phyloP scores from a whole-genome alignment of 73 alveolate genomes.

The Effrenium voratum region DNA sequence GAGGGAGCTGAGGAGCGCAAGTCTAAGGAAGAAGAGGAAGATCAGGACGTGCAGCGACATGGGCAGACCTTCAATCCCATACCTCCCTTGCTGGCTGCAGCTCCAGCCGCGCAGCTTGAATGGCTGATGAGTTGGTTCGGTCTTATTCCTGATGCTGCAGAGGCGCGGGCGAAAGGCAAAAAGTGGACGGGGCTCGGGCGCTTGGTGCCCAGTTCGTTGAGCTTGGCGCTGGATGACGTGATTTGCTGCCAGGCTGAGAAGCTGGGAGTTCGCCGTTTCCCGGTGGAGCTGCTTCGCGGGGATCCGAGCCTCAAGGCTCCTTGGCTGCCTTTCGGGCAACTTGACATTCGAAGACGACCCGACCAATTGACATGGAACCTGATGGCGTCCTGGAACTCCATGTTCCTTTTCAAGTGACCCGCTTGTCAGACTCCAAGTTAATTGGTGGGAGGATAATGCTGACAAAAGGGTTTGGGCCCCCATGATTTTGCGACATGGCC shows the following conservation, averaged over 20 bases:
- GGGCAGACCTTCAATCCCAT: slow-evolving; percentile 40
- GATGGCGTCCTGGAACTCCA: too few relatives aligned
- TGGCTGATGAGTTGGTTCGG: slow-evolving; percentile 90
- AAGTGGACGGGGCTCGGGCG: neutral
- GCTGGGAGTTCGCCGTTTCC: slow-evolving; percentile 39
- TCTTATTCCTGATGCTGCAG: neutral
- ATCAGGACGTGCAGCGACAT: too few relatives aligned
- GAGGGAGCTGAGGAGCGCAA: neutral
- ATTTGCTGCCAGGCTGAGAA: slow-evolving; percentile 28
- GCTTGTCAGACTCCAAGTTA: too few relatives aligned
- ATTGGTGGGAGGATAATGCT: too few relatives aligned
- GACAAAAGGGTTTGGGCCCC: too few relatives aligned
- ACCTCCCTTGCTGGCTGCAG: slow-evolving; percentile 38
- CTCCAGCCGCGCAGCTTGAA: neutral
- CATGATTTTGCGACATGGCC: too few relatives aligned
- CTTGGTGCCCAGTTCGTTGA: too few relatives aligned
- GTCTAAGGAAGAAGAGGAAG: neutral
- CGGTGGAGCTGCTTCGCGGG: slow-evolving; percentile 64
- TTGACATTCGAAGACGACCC: too few relatives aligned
- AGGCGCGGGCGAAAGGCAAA: slow-evolving; percentile 14
- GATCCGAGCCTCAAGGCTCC: slow-evolving; percentile 46
- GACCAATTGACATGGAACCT: too few relatives aligned
- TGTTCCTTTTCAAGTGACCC: too few relatives aligned
- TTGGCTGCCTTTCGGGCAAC: too few relatives aligned
- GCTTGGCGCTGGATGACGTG: too few relatives aligned